A percentile compares a stretch with the other conserved stretches of the same genome.
Evolutionary conservation across 2,329 filamentous ascomycete species (phyloP).

Genomic region (Chaetomiaceae sp.): DNA sequence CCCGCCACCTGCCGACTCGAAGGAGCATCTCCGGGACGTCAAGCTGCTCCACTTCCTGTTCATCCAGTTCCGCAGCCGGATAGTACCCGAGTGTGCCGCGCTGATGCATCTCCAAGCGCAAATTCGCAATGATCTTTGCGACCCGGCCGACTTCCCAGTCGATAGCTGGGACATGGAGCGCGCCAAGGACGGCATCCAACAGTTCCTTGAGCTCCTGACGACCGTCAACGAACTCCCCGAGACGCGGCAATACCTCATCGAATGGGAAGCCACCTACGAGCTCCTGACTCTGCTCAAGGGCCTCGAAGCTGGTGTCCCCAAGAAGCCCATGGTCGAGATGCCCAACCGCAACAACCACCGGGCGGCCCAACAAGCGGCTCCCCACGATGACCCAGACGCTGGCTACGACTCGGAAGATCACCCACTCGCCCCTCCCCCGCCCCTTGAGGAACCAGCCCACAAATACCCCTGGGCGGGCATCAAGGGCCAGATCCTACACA

Average conservation of each 20-base stretch:
- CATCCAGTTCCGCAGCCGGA: conserved; percentile 83
- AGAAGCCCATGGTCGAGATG: conserved; percentile 61
- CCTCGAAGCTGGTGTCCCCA: conserved; percentile 81
- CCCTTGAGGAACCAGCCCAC: conserved; percentile 59
- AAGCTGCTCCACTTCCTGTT: conserved; percentile 83
- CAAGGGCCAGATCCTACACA: conserved; percentile 88
- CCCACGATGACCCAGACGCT: conserved; percentile 23
- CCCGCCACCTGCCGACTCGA: conserved; percentile 42
- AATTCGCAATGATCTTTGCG: conserved; percentile 69
- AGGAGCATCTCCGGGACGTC: conserved; percentile 51
- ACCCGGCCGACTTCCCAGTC: conserved; percentile 84
- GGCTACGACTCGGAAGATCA: conserved; percentile 34
- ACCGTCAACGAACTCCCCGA: conserved; percentile 81
- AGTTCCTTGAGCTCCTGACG: conserved; percentile 90
- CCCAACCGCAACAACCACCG: conserved; percentile 34
- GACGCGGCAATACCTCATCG: conserved; percentile 77
- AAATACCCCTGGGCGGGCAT: conserved; percentile 67
- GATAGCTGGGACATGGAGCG: conserved; percentile 98
- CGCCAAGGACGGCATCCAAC: conserved; percentile 88
- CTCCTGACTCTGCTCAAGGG: conserved; percentile 81
- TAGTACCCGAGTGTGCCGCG: conserved; percentile 91
- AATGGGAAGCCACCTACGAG: conserved; percentile 90
- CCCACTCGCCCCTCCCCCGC: conserved; percentile 41
- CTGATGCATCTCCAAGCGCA: conserved; percentile 90
- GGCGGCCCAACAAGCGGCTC: conserved; percentile 16